phyloP scores from a whole-genome alignment of 139 green algal species.

The Chlamydomonas sphaeroides region DNA sequence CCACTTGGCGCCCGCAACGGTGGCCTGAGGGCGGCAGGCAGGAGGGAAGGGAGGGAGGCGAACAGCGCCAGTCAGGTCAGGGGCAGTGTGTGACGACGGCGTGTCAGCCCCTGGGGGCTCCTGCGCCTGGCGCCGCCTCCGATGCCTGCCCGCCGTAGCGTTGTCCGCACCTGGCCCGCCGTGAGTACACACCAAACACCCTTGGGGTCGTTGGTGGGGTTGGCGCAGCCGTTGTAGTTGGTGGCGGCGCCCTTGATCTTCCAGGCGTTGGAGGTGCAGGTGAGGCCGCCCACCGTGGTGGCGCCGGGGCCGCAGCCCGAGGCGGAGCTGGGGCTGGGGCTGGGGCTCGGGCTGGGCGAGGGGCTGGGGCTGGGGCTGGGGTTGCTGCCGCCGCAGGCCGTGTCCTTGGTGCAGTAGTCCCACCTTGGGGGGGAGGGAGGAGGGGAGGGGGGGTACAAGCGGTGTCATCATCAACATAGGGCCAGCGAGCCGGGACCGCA shows the following conservation, averaged over 20 bases:
- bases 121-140: no score
- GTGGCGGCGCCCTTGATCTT: background rate
- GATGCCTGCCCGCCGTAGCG: no score
- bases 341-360: background rate
- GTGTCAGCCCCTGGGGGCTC: no score
- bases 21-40: no score
- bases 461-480: no score
- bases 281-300: background rate
- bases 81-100: no score
- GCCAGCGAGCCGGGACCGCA: no score
- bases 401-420: slow-evolving; percentile 3
- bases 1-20: background rate
- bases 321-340: background rate
- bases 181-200: slow-evolving; percentile 1
- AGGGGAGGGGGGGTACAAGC: no score
- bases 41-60: no score
- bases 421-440: background rate
- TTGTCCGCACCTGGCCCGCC: no score
- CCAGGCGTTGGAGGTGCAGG: background rate
- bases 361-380: background rate
- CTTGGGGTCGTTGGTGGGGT: slow-evolving; percentile 16
- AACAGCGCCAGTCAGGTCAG: no score
- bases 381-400: background rate
- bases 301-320: no score
- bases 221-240: slow-evolving; percentile 10